Conservation (phyloP, 352 stramenopile genomes). For the Phytopythium vexans region DNA sequence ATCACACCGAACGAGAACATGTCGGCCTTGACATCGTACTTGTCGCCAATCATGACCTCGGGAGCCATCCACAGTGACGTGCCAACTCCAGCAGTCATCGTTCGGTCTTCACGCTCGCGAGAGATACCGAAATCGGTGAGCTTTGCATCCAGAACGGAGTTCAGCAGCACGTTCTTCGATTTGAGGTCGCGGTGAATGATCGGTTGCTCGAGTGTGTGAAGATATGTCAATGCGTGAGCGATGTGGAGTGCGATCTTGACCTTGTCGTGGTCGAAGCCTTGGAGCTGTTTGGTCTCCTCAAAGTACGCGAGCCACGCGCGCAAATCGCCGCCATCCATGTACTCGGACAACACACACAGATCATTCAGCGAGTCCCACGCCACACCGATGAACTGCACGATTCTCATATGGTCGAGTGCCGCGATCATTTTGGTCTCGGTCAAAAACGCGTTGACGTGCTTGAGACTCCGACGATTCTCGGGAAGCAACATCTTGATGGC, state of each 20-base stretch:
- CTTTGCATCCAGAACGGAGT: constrained; percentile 25
- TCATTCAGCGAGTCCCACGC: constrained; percentile 40
- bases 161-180: constrained; percentile 34
- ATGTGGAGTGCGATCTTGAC: constrained; percentile 46
- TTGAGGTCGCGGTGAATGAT: constrained; percentile 40
- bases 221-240: no score
- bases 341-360: constrained; percentile 35
- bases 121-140: no score
- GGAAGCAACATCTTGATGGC: constrained; percentile 24
- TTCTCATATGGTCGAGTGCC: constrained; percentile 32
- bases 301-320: constrained; percentile 18
- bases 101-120: constrained; percentile 30
- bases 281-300: constrained; percentile 4
- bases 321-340: constrained; percentile 39
- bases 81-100: constrained; percentile 32
- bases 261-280: constrained; percentile 33
- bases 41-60: constrained; percentile 32
- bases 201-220: constrained; percentile 7
- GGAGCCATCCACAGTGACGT: constrained; percentile 37
- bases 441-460: constrained; percentile 15
- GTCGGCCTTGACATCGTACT: constrained; percentile 20
- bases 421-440: constrained; percentile 27
- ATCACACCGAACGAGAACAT: constrained; percentile 27
- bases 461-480: constrained; percentile 10
- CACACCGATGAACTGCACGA: constrained; percentile 42